Evolutionary conservation across 2,329 filamentous ascomycete genomes (phyloP).

Genomic region (Fusarium ambrosium): DNA sequence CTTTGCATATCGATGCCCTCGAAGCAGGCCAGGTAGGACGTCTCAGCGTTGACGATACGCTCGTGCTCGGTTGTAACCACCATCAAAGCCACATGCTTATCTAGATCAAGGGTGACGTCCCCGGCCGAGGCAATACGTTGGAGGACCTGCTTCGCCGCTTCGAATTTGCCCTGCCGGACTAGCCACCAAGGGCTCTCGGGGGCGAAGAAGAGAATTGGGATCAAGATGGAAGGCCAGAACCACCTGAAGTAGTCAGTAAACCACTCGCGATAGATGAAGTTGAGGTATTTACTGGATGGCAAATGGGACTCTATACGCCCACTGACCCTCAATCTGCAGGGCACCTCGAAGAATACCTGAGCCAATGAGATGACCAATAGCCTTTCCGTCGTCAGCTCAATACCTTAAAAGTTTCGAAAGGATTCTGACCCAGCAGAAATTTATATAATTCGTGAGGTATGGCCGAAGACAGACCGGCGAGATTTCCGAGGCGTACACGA

Average conservation of each 20-base stretch:
- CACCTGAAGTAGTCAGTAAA: not conserved
- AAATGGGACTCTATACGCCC: not conserved
- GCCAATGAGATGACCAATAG: not conserved
- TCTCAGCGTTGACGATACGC: not conserved
- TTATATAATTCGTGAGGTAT: conserved; percentile 28
- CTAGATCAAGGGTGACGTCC: not conserved
- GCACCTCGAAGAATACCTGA: not conserved
- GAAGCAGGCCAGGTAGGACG: not conserved
- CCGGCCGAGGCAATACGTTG: not conserved
- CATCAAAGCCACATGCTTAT: not conserved
- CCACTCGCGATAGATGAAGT: not conserved
- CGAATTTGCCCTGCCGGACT: not conserved
- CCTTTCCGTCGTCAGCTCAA: not conserved
- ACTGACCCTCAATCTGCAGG: not conserved
- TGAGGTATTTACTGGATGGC: not conserved
- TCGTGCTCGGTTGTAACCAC: not conserved
- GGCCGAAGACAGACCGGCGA: conserved; percentile 23
- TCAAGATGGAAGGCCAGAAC: not conserved
- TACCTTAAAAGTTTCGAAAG: too few species aligned
- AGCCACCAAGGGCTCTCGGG: not conserved
- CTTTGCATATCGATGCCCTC: not conserved
- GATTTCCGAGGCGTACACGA: conserved; percentile 32
- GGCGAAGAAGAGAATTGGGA: not conserved
- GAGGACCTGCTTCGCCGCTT: not conserved
- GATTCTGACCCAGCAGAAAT: conserved; percentile 1